Evolutionary conservation across 2,329 filamentous ascomycete species (phyloP), one percentile per base, ranked within the genome.

Genomic region (Paecilomyces sp.): DNA sequence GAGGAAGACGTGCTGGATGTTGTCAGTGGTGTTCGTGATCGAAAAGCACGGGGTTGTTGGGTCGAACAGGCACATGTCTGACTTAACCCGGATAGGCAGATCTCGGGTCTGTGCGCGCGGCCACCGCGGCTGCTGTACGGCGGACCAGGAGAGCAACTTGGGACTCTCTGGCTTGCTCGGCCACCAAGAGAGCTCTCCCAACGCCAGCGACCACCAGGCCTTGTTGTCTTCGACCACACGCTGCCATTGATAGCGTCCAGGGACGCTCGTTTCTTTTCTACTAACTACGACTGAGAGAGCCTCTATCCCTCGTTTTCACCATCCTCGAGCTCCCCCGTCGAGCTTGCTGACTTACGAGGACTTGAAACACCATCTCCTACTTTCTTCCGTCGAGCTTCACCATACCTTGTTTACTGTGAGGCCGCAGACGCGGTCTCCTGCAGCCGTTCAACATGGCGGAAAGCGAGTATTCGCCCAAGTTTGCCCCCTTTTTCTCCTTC

Each of bases 391-490:
- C 41, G n/a, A 47, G 41, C 41, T 47, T 47, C 41, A 8, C 41
- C 18, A 15, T 18, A 18, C 41, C 7, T 18, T n/a, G 41, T 47
- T 6, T 83, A 96, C 96, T 73, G 91, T 90, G 59, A 92, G 96
- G 80, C 92, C 96, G 8, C 72, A 96, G 73, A 92, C 91, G 75
- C 85, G 96, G 24, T 96, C 96, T 25, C 28, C 24, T 30, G 24
- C 22, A 13, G 51, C 28, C 51, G 69, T 52, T 66, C 68, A 76
- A 60, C 61, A 78, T 79, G 76, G 71, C 72, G 55, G 75, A 76
- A 62, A 82, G 77, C 63, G 81, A 83, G 61, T 74, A 80, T 62
- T 76, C 84, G 60, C 85, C 85, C 65, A 84, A 83, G 74, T 88
- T 87, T 69, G 85, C 85, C 69, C 85, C 85, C 55, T 88, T 88